Percentiles rank a stretch among this genome's conserved stretches.
Evolutionary conservation across 2,329 filamentous ascomycete species (phyloP).

Genomic region (Botrytis elliptica): DNA sequence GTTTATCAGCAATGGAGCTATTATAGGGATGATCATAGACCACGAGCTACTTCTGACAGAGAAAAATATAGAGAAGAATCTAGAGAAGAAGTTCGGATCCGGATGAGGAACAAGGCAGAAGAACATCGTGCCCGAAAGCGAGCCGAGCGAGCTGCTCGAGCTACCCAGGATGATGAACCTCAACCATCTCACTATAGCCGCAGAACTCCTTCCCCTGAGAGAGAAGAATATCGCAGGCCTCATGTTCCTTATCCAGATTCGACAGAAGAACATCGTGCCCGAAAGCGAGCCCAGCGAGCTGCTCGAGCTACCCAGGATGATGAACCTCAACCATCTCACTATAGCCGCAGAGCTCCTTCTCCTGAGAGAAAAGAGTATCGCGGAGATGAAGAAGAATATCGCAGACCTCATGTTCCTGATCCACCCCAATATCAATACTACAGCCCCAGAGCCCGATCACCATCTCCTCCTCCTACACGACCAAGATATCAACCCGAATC

Average conservation of each 20-base stretch:
- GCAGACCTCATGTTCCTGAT: slow-evolving; percentile 2
- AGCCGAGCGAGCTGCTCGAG: background rate
- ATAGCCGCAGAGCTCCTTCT: background rate
- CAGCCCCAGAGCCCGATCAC: too few relatives aligned
- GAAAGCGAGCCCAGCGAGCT: background rate
- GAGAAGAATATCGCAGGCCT: background rate
- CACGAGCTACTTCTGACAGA: background rate
- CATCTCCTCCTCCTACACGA: background rate
- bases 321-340: background rate
- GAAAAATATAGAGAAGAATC: background rate
- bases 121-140: background rate
- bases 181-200: background rate
- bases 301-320: background rate
- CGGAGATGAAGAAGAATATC: background rate
- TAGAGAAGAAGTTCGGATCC: too few relatives aligned
- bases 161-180: background rate
- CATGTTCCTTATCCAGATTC: background rate
- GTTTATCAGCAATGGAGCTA: background rate
- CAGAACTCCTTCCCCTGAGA: background rate
- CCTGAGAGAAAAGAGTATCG: background rate
- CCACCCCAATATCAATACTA: background rate
- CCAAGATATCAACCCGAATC: background rate
- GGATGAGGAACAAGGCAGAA: too few relatives aligned
- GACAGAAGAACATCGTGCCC: background rate
- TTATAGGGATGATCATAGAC: background rate